These are phyloP conservation scores for Pseudoperonospora humuli DNA, from an alignment of 352 stramenopile genomes.

Conservation along the genomic window DNA sequence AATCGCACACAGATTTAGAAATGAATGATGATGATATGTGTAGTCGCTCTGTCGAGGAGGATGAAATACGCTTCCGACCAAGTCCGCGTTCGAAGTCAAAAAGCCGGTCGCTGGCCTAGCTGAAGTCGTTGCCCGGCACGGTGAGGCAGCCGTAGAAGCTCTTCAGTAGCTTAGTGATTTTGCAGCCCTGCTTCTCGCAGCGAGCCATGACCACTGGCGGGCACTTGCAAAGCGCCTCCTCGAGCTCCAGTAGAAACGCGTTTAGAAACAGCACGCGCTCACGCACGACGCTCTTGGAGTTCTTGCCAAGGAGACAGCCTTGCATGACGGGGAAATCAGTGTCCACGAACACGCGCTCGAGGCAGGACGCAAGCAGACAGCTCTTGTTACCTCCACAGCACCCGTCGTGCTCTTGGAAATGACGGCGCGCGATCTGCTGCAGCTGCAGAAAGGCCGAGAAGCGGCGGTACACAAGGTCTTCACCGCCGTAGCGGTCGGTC, in stretches of 20 bases:
- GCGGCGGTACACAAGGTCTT: conserved; percentile 70
- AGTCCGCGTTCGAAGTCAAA: not conserved
- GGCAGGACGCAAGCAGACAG: conserved; percentile 61
- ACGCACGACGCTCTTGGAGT: conserved; percentile 69
- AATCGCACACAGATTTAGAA: conserved; percentile 14
- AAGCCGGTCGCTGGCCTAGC: conserved; percentile 23
- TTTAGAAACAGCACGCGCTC: conserved; percentile 77
- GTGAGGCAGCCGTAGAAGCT: conserved; percentile 76
- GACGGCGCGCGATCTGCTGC: conserved; percentile 56
- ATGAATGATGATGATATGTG: conserved; percentile 1
- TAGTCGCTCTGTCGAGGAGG: not conserved
- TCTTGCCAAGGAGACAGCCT: conserved; percentile 67
- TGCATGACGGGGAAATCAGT: conserved; percentile 76
- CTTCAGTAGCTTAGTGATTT: conserved; percentile 80
- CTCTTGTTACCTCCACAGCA: conserved; percentile 62
- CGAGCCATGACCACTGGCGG: conserved; percentile 60
- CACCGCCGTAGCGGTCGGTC: conserved; percentile 44
- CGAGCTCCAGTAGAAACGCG: conserved; percentile 66
- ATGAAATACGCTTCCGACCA: not conserved
- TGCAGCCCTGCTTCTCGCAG: conserved; percentile 76
- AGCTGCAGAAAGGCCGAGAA: conserved; percentile 84
- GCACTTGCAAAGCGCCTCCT: conserved; percentile 73
- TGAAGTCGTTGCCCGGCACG: conserved; percentile 31
- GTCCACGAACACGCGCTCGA: conserved; percentile 55
- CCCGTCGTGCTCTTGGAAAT: conserved; percentile 51